Base-by-base conservation (phyloP, 768 basidiomycete genomes). In the Lentinula guzmanii region DNA sequence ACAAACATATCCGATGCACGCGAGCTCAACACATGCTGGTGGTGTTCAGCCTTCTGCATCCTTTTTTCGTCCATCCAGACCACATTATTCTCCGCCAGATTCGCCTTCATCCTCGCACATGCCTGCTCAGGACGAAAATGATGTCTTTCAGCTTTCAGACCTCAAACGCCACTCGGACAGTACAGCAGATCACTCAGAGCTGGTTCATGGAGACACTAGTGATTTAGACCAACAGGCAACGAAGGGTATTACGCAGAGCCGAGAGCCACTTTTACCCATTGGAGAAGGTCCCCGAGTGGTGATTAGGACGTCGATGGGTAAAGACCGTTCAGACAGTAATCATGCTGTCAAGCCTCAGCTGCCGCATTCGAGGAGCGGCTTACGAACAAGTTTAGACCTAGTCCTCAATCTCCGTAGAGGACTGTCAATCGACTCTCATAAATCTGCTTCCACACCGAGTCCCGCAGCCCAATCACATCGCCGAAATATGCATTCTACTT, bases 1-100 rank as follows among this genome's bases (percentile, higher is more conserved):
- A 16, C 37, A 41, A 21, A 37, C 56, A 9, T 58, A 35, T 46
- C 52, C 33, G 16, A 46, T 62, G 43, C 70, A 75, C 52, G 46
- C 63, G 52, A 73, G 74, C 58, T 69, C 82, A 1, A 86, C 87
- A 0, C 87, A 91, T 70, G 86, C 86, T 11, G 83, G 84, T 48
- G 90, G 89, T 35, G 88, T 92, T 18, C 84, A 86, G 60, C 90
- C 92, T 15, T 86, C 90, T 9, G 83, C 89, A 4, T 86, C 88
- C 6, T 92, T 93, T 75, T 92, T 92, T 68, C 83, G 79, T 21
- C 89, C 90, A 4, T 82, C 85, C 4, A 79, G 85, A 54, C 90
- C 89, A 0, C 71, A 70, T 53, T 78, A 72, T 64, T 81, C 77
- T 34, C 82, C 71, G 24, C 77, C 69, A 76, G 55, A 75, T 72